Evolutionary conservation across 305 asterid genomes (phyloP).

Genomic region (Fraxinus dipetala): DNA sequence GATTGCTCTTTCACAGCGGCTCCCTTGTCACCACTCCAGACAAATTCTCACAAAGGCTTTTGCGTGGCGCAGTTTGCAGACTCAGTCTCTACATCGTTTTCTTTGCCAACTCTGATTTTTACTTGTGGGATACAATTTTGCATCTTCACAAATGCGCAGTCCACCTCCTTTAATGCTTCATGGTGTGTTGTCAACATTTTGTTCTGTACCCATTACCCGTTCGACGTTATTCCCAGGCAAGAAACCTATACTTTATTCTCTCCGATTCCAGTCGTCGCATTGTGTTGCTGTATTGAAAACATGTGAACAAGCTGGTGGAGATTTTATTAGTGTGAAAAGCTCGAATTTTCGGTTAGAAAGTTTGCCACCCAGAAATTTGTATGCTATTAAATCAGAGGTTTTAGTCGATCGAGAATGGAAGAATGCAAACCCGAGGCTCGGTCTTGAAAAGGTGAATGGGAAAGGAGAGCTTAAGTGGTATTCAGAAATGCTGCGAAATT

Average conservation of each 20-base stretch:
- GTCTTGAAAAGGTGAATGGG: slow-evolving; percentile 17
- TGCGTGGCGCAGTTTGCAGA: not conserved
- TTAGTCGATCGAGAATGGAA: slow-evolving; percentile 24
- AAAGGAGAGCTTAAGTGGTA: slow-evolving; percentile 46
- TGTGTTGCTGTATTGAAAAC: slow-evolving; percentile 32
- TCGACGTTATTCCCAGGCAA: slow-evolving; percentile 31
- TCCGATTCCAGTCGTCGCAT: slow-evolving; percentile 18
- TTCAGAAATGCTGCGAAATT: slow-evolving; percentile 53
- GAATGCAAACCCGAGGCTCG: slow-evolving; percentile 19
- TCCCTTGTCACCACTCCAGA: not conserved
- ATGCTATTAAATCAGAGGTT: slow-evolving; percentile 26
- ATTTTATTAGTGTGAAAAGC: slow-evolving; percentile 9
- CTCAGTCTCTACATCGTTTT: not conserved
- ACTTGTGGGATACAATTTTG: slow-evolving; percentile 39
- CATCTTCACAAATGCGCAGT: slow-evolving; percentile 32
- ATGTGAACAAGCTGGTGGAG: slow-evolving; percentile 19
- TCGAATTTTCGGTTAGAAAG: slow-evolving; percentile 16
- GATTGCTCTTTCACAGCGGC: not conserved
- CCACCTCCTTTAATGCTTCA: slow-evolving; percentile 25
- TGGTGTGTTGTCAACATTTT: slow-evolving; percentile 27
- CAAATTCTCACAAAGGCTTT: not conserved
- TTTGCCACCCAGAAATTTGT: slow-evolving; percentile 19
- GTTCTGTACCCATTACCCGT: slow-evolving; percentile 32
- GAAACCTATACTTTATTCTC: slow-evolving; percentile 21
- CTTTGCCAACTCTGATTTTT: not conserved